Conservation (phyloP, 2,329 filamentous ascomycete species). For the Xylaria sp. region DNA sequence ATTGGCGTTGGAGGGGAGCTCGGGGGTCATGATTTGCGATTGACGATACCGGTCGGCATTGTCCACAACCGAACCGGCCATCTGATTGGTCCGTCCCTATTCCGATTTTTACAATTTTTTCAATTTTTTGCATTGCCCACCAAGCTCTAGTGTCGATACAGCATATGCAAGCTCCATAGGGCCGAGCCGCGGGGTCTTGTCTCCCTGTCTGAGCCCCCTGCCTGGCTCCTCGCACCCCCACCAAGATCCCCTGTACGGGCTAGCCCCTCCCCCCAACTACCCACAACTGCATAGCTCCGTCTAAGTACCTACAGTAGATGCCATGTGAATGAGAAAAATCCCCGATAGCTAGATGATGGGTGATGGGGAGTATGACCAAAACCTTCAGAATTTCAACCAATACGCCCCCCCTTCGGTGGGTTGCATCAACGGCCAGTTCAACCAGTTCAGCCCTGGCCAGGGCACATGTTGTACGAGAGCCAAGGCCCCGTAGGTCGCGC, state of each 20-base stretch:
- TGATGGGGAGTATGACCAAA: conserved; percentile 1
- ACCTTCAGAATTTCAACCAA: not conserved
- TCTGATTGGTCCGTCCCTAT: conserved; percentile 39
- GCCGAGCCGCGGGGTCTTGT: conserved; percentile 42
- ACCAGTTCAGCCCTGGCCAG: conserved; percentile 33
- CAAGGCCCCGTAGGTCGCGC: conserved; percentile 29
- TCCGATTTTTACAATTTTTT: conserved; percentile 44
- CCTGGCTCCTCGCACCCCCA: conserved; percentile 4
- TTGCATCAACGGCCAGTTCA: conserved; percentile 35
- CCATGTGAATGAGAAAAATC: conserved; percentile 12
- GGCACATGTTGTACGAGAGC: conserved; percentile 31
- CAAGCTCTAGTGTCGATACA: conserved; percentile 10
- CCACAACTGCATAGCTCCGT: conserved; percentile 19
- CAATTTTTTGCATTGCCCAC: conserved; percentile 35
- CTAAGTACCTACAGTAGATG: not conserved
- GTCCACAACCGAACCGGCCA: conserved; percentile 42
- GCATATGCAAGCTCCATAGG: conserved; percentile 31
- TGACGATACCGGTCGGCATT: conserved; percentile 47
- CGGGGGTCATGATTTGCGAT: conserved; percentile 40
- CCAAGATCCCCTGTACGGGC: conserved; percentile 16
- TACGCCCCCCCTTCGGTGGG: conserved; percentile 21
- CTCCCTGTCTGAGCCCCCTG: not conserved
- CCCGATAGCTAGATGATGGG: conserved; percentile 23
- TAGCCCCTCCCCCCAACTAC: conserved; percentile 7
- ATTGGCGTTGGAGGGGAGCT: conserved; percentile 24